phyloP scores from a whole-genome alignment of 164 flowering plant species.

The Vitis rotundifolia region DNA sequence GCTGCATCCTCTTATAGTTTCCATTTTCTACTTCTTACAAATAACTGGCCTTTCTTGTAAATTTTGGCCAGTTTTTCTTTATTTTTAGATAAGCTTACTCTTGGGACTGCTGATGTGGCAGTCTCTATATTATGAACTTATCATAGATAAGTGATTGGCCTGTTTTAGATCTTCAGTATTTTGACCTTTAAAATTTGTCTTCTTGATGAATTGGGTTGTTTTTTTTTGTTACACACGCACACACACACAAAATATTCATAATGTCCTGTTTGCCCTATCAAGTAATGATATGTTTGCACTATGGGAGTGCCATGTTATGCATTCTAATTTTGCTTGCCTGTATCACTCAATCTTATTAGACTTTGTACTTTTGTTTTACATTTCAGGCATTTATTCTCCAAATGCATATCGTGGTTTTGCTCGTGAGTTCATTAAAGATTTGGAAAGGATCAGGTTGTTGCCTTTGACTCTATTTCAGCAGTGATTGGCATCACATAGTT shows the following conservation, averaged over 20 bases:
- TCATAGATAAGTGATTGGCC: not conserved
- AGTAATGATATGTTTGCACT: too few species aligned
- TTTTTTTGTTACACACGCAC: not conserved
- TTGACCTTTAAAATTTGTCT: not conserved
- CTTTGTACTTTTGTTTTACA: slow-evolving; percentile 1
- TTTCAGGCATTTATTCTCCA: slow-evolving; percentile 94
- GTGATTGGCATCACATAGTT: not conserved
- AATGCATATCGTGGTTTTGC: slow-evolving; percentile 99
- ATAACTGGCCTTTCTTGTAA: too few species aligned
- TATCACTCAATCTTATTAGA: not conserved
- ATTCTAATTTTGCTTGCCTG: not conserved
- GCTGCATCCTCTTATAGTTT: too few species aligned
- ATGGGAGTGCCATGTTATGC: not conserved
- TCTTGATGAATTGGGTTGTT: slow-evolving; percentile 1
- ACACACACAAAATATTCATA: too few species aligned
- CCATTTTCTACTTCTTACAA: too few species aligned
- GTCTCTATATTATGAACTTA: not conserved
- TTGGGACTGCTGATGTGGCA: not conserved
- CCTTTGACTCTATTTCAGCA: not conserved
- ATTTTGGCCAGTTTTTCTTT: not conserved
- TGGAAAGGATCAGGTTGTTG: slow-evolving; percentile 80
- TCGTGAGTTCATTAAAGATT: slow-evolving; percentile 94
- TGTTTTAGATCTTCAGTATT: not conserved
- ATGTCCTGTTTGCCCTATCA: too few species aligned
- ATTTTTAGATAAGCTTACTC: not conserved